Base-by-base conservation (phyloP, 1,284 basidiomycete genomes). In the Singerocomus rubriflavus region DNA sequence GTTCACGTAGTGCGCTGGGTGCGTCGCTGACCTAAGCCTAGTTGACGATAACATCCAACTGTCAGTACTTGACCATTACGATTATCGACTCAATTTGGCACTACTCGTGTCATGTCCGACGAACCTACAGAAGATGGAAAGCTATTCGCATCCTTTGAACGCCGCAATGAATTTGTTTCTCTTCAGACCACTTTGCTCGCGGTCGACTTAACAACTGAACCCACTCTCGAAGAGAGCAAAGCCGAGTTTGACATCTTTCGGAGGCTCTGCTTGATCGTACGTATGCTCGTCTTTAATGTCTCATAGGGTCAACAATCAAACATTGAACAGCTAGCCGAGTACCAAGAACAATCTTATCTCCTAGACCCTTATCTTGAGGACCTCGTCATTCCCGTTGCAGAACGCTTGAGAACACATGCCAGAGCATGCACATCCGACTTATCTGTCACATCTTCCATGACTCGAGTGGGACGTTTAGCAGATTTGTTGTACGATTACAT, bases 291-390 rank as follows among this genome's bases (percentile, higher is more conserved):
- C 46, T 21, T 32, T 53, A 21, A 55, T 38, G 34, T 39, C 29
- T 52, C 40, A 30, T 51, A 39, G 35, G 16, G 2, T 39, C 41
- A 43, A 50, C 35, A 16, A 36, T 42, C 32, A 10, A 42, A 48
- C 46, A 8, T 44, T 27, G 52, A 36, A 13, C 43, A 98, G 94
- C 80, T 98, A 36, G 81, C 85, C 66, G 81, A 85, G 65, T 99
- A 98, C 64, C 94, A 98, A 65, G 95, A 98, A 53, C 91, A 96
- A 62, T 78, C 94, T 2, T 93, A 95, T 62, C 80, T 99, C 0
- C 79, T 98, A n/a, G 97, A 99, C 67, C 94, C 95, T n/a, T 87
- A 83, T 61, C 78, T 99, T n/a, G 90, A 94, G 61, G 66, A 73
- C 14, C 84, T 99, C 52, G 82, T 98, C 11, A 70, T 75, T 2